Base-by-base conservation (phyloP, 108 stramenopile species). In the Cyclotella sp. region DNA sequence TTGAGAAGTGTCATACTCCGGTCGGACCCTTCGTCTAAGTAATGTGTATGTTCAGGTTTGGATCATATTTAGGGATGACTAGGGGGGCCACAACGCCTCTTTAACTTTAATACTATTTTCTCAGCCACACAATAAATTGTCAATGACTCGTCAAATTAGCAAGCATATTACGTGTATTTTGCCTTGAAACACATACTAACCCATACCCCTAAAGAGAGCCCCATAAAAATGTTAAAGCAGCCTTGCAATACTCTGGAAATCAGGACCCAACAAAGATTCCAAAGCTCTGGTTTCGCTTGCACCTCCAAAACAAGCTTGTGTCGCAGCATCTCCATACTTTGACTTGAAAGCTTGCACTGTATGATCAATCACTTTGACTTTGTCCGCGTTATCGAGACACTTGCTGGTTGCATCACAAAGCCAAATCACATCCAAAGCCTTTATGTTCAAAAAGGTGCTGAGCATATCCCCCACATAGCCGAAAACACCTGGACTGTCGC, bases 401-500 rank as follows among this genome's bases (percentile, higher is more conserved):
- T 24, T 63, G 67, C 72, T 68, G 19, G 72, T 54, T 0, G 46
- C 45, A 2, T 87, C 75, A 39, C 88, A 90, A 3, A 95, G 73
- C 86, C 86, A 92, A 13, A 51, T n/a, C 9, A 91, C 68, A 16
- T 83, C 72, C 24, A 95, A 18, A 34, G 82, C 91, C 6, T 85
- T 75, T 9, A 79, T 61, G 10, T 76, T 60, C n/a, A 88, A 61
- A 73, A 91, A 81, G 13, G 70, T 76, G 22, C 58, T 68, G 18
- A 95, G 70, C 76, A 95, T 68, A 18, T 87, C 82, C 21, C 85
- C 91, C 30, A 90, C 57, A 67, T 91, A 91, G 4, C 84, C 84
- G 63, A 77, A 91, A 0, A 79, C 85, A 45, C 62, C 62, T 16
- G 94, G 94, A 65, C 85, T 78, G 68, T 92, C 94, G 43, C 69